These are phyloP conservation scores for Cutaneotrichosporon sp. DNA, from an alignment of 1,284 basidiomycete species.

Conservation along the genomic window DNA sequence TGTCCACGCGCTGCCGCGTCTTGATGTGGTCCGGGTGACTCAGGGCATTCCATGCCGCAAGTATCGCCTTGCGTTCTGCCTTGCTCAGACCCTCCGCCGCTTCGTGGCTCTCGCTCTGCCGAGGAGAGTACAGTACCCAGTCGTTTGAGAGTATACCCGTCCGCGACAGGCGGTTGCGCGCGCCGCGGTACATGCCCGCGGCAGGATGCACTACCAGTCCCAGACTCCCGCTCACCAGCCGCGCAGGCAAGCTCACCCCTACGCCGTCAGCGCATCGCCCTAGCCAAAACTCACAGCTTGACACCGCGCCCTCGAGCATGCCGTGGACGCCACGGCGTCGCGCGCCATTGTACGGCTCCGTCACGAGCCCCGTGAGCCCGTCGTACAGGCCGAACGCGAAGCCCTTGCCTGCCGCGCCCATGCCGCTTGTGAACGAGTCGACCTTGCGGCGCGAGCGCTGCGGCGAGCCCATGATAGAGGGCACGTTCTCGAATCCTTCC, in stretches of 20 bases:
- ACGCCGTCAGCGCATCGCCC: slow-evolving; percentile 1
- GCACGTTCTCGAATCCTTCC: slow-evolving; percentile 53
- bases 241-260: slow-evolving; percentile 51
- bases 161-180: slow-evolving; percentile 1
- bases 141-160: background rate
- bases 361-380: slow-evolving; percentile 56
- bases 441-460: slow-evolving; percentile 49
- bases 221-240: slow-evolving; percentile 47
- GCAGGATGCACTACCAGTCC: slow-evolving; percentile 16
- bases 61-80: slow-evolving; percentile 2
- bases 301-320: slow-evolving; percentile 5
- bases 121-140: slow-evolving; percentile 4
- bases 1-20: background rate
- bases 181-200: slow-evolving; percentile 7
- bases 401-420: slow-evolving; percentile 51
- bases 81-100: background rate
- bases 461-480: slow-evolving; percentile 51
- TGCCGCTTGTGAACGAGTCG: slow-evolving; percentile 50
- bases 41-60: slow-evolving; percentile 1
- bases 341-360: slow-evolving; percentile 52
- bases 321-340: slow-evolving; percentile 47
- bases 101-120: background rate
- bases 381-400: slow-evolving; percentile 52
- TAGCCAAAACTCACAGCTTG: slow-evolving; percentile 27
- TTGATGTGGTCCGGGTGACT: background rate